Evolutionary conservation across 2,329 filamentous ascomycete species (phyloP).

Genomic region (Nigrograna mackinnonii): DNA sequence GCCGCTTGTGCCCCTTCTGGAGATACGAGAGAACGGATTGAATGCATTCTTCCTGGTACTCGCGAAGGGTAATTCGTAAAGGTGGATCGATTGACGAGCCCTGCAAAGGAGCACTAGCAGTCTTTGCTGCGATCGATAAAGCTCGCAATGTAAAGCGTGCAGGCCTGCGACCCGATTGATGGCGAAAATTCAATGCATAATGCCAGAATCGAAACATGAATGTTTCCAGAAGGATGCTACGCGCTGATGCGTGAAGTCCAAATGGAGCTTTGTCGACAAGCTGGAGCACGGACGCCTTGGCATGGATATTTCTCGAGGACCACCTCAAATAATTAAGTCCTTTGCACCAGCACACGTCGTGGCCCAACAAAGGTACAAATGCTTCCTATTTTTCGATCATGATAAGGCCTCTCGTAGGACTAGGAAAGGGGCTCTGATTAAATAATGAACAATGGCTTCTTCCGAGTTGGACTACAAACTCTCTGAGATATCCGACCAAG

Average conservation of each 20-base stretch:
- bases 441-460: constrained; percentile 15
- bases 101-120: constrained; percentile 7
- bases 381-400: too few relatives aligned
- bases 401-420: too few relatives aligned
- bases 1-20: constrained; percentile 71
- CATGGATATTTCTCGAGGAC: too few relatives aligned
- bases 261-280: too few relatives aligned
- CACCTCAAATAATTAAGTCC: too few relatives aligned
- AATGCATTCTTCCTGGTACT: constrained; percentile 93
- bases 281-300: too few relatives aligned
- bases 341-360: too few relatives aligned
- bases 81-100: constrained; percentile 14
- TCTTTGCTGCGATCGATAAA: constrained; percentile 17
- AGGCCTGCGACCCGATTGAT: too few relatives aligned
- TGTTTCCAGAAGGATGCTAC: constrained; percentile 2
- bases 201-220: constrained; percentile 35
- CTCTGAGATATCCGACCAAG: constrained; percentile 12
- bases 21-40: constrained; percentile 75
- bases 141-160: constrained; percentile 16
- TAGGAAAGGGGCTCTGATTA: too few relatives aligned
- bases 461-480: constrained; percentile 12
- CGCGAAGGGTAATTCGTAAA: constrained; percentile 65
- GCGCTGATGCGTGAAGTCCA: constrained; percentile 22
- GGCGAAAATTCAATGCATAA: constrained; percentile 38
- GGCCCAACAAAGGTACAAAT: too few relatives aligned